A percentile compares a stretch with the other conserved stretches of the same genome.
These are phyloP conservation scores for Ganoderma sinense DNA, from an alignment of 1,284 basidiomycete species.

Conservation along the genomic window DNA sequence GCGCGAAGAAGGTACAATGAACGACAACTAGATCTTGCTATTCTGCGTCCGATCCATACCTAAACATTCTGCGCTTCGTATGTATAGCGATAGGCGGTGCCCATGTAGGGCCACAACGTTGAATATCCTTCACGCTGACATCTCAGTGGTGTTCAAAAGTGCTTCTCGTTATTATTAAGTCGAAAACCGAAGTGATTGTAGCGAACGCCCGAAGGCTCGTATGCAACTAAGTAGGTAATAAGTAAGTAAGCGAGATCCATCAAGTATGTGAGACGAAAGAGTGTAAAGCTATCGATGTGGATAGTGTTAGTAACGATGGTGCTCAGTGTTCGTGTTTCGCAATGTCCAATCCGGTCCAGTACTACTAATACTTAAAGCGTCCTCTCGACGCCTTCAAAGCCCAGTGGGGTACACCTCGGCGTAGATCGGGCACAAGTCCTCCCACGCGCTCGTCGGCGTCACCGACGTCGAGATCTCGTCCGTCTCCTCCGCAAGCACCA, in stretches of 20 bases:
- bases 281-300: not conserved
- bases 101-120: not conserved
- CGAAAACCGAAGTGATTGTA: not conserved
- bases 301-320: too few relatives aligned
- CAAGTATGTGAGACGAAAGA: not conserved
- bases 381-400: not conserved
- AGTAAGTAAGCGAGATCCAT: not conserved
- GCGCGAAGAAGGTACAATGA: too few relatives aligned
- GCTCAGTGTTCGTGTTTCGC: not conserved
- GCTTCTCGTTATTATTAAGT: not conserved
- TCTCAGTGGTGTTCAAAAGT: too few relatives aligned
- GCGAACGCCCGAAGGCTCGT: not conserved
- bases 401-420: conserved; percentile 11
- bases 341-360: not conserved
- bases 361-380: not conserved
- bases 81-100: too few relatives aligned
- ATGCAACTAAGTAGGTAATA: not conserved
- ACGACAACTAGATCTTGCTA: too few relatives aligned
- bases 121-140: not conserved
- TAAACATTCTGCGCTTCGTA: too few relatives aligned
- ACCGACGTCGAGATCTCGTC: conserved; percentile 15
- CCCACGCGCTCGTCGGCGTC: conserved; percentile 16
- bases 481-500: conserved; percentile 35
- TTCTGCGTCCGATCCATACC: too few relatives aligned
- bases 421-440: conserved; percentile 21